phyloP scores from a whole-genome alignment of 768 basidiomycete species.

The Mycena rosella region DNA sequence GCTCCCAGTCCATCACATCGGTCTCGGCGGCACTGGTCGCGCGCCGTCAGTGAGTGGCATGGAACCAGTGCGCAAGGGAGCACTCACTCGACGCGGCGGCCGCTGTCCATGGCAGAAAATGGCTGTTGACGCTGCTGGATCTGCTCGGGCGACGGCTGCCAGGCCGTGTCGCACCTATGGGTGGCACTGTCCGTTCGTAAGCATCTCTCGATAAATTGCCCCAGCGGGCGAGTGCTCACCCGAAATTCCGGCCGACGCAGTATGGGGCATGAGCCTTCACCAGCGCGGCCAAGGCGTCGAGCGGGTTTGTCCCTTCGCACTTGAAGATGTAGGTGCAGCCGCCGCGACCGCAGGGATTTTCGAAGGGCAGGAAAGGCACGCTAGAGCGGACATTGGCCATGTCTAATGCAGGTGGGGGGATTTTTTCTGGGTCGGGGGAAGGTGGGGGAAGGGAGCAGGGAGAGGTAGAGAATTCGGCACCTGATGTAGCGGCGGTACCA shows the following conservation, averaged over 20 bases:
- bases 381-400: neutral
- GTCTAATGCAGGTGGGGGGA: neutral
- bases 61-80: no score
- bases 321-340: constrained; percentile 17
- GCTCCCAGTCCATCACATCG: neutral
- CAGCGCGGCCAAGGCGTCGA: neutral
- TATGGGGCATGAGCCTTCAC: neutral
- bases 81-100: neutral
- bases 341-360: neutral
- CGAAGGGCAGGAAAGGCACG: neutral
- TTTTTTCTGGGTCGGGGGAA: neutral
- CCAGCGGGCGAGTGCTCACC: neutral
- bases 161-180: neutral
- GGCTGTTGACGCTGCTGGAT: neutral
- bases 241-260: neutral
- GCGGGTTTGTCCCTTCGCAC: neutral
- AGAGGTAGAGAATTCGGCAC: neutral
- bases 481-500: no score
- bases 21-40: neutral
- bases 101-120: neutral
- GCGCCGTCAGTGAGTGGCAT: neutral
- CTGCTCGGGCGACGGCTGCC: neutral
- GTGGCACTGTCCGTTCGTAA: constrained; percentile 4
- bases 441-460: neutral
- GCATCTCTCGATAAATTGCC: no score